Conservation (phyloP, 768 basidiomycete species). For the Lentinula boryana region DNA sequence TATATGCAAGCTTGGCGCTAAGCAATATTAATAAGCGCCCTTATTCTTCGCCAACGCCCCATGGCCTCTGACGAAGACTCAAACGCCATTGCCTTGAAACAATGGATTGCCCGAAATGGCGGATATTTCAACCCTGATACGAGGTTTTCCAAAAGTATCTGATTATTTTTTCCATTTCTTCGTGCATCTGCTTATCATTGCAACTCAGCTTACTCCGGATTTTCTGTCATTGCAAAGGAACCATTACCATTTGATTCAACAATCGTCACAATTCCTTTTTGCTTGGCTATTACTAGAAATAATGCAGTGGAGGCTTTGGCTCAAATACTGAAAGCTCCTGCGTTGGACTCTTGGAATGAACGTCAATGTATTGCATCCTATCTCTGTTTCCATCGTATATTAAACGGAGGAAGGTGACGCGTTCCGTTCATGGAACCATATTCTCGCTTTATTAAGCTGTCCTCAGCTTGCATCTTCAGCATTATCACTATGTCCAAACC, state of each 20-base stretch:
- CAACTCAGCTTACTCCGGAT: constrained; percentile 35
- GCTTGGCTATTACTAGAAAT: constrained; percentile 55
- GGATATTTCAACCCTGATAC: background rate
- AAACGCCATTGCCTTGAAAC: background rate
- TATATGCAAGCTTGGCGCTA: too few relatives aligned
- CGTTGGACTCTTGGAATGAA: constrained; percentile 43
- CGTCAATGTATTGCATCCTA: constrained; percentile 68
- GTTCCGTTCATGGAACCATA: background rate
- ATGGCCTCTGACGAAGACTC: background rate
- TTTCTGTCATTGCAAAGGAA: constrained; percentile 41
- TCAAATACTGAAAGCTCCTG: constrained; percentile 26
- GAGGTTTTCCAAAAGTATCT: background rate
- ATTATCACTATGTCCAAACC: constrained; percentile 59
- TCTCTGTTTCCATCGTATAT: constrained; percentile 48
- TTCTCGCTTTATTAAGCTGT: constrained; percentile 1
- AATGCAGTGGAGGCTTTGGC: constrained; percentile 37
- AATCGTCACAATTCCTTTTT: constrained; percentile 64
- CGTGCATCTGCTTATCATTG: background rate
- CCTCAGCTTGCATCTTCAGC: constrained; percentile 23
- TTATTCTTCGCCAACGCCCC: background rate
- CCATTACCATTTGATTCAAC: constrained; percentile 43
- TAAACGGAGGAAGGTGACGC: constrained; percentile 5
- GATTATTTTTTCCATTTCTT: background rate
- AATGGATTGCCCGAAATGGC: background rate
- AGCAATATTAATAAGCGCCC: too few relatives aligned